Base-by-base conservation (phyloP, 2,329 filamentous ascomycete genomes). In the Ophiostoma fasciatum region DNA sequence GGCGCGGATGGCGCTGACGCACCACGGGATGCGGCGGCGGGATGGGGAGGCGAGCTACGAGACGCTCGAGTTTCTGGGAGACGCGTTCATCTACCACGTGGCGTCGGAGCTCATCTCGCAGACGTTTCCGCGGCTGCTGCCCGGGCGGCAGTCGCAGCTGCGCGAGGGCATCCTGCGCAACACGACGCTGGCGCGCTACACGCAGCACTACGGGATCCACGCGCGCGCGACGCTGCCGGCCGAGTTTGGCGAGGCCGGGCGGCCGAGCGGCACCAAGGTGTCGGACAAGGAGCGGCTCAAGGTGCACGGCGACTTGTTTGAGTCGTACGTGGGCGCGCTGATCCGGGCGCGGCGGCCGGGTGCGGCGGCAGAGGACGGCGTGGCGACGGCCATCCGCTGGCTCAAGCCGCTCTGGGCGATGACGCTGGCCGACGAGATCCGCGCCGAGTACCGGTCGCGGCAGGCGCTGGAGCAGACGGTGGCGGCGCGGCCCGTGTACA, bases 121-220 rank as follows among this genome's bases (percentile, higher is more conserved):
- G 39, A 81, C 73, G 8, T 90, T 87, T 49, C 65, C 67, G 1
- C 58, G 66, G 11, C 61, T 83, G 9, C 52, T 71, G 1, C 66
- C 79, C 0, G 85, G 85, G 3, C 69, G 74, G 41, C 74, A 76
- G 48, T 77, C 79, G 9, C 80, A 85, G 44, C 60, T 90, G 14
- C 76, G 88, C 34, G 85, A 94, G 54, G 57, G 70, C 7, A 63
- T 94, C 1, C 71, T 94, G 28, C 82, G 82, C 45, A 96, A 96
- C 49, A 64, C 77, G 28, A 88, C 79, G 0, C 62, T 96, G 1
- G 69, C 75, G 4, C 59, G 64, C 11, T 94, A 79, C 50, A 72
- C 82, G 15, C 55, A 66, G 3, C 60, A 66, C 3, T 96, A 94
- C 51, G 71, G 69, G 0, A 70, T 94, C 45, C 69, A 82, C 33